phyloP scores from a whole-genome alignment of 129 eudicot species.

The Lonicera japonica region DNA sequence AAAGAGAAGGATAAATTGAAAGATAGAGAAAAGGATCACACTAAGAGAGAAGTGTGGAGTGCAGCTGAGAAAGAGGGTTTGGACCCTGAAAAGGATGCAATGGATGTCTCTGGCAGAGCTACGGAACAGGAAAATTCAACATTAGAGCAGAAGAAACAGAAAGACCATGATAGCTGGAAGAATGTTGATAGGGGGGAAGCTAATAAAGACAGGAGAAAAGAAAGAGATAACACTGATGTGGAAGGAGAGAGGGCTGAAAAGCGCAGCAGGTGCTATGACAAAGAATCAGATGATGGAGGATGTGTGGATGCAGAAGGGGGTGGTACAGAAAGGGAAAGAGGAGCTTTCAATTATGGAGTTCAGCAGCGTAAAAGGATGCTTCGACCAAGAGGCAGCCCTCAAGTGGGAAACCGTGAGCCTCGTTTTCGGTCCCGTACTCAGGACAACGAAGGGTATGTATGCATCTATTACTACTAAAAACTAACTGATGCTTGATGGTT shows the following conservation, averaged over 20 bases:
- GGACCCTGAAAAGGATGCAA: constrained; percentile 46
- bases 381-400: constrained; percentile 88
- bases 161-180: constrained; percentile 56
- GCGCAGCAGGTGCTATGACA: constrained; percentile 60
- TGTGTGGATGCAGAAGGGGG: constrained; percentile 55
- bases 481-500: too few relatives aligned
- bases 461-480: too few relatives aligned
- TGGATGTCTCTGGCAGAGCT: constrained; percentile 44
- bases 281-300: constrained; percentile 71
- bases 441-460: constrained; percentile 72
- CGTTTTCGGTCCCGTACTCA: constrained; percentile 62
- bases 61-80: constrained; percentile 55
- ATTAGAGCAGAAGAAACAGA: constrained; percentile 53
- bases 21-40: constrained; percentile 58
- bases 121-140: constrained; percentile 45
- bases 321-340: constrained; percentile 61
- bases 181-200: constrained; percentile 44
- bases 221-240: constrained; percentile 58
- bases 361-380: constrained; percentile 96
- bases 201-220: constrained; percentile 53
- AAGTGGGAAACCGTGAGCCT: constrained; percentile 56
- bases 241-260: constrained; percentile 75
- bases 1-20: constrained; percentile 65
- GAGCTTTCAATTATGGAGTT: constrained; percentile 59
- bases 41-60: constrained; percentile 47